Conservation (phyloP, 73 alveolate genomes). For the Stentor coeruleus region DNA sequence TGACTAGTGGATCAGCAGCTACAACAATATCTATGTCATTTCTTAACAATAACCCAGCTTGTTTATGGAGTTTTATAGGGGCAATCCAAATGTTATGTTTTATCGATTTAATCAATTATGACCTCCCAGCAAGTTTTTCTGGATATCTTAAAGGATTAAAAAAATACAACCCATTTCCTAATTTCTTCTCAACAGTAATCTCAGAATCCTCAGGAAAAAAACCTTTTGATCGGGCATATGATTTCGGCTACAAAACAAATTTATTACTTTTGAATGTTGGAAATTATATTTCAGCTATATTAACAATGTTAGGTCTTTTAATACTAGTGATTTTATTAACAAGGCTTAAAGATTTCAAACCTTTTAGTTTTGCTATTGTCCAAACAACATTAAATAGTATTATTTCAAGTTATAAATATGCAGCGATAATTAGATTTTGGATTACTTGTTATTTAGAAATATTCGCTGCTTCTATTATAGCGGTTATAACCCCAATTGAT, state of each 20-base stretch:
- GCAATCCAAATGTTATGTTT: not conserved
- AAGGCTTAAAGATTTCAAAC: not conserved
- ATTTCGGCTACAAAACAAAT: not conserved
- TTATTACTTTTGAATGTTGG: not conserved
- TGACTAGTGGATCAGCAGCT: not conserved
- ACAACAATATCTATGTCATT: not conserved
- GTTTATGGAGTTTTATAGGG: not conserved
- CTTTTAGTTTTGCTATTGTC: not conserved
- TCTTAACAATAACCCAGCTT: not conserved
- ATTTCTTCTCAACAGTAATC: not conserved
- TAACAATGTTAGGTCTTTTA: not conserved
- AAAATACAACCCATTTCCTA: not conserved
- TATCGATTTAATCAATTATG: not conserved
- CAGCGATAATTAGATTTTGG: not conserved
- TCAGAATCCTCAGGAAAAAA: not conserved
- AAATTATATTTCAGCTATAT: not conserved
- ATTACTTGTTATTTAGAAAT: slow-evolving; percentile 1
- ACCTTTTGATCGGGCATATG: not conserved
- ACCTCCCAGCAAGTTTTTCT: not conserved
- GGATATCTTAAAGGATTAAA: not conserved
- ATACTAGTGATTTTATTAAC: not conserved
- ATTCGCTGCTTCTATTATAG: not conserved
- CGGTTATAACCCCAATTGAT: not conserved
- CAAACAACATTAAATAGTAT: not conserved
- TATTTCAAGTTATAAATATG: not conserved